Evolutionary conservation across 306 rosid genomes (phyloP).

Genomic region (Medicago ruthenica): DNA sequence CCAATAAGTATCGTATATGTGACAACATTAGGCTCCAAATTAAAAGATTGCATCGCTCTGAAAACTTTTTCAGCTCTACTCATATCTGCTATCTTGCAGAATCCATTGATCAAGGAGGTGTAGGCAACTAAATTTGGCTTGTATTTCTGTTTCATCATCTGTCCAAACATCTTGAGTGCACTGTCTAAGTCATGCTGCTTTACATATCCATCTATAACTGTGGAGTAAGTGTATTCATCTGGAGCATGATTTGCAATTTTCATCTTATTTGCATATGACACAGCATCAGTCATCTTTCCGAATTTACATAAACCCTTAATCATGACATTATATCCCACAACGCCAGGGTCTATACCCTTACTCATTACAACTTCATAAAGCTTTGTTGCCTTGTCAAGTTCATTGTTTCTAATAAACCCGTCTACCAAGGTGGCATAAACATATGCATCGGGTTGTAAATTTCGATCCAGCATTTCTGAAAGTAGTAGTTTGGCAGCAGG

Average conservation of each 20-base stretch:
- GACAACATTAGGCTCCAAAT: slow-evolving; percentile 79
- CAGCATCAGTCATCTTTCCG: slow-evolving; percentile 75
- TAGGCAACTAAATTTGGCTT: slow-evolving; percentile 78
- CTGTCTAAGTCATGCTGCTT: slow-evolving; percentile 64
- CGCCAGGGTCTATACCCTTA: slow-evolving; percentile 64
- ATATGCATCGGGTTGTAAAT: slow-evolving; percentile 70
- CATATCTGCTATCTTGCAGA: slow-evolving; percentile 61
- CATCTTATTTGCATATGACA: slow-evolving; percentile 61
- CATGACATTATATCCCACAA: slow-evolving; percentile 83
- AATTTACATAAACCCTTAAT: slow-evolving; percentile 83
- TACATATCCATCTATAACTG: slow-evolving; percentile 79
- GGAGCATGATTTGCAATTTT: slow-evolving; percentile 52
- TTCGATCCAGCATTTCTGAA: slow-evolving; percentile 77
- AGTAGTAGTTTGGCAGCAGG: slow-evolving; percentile 70
- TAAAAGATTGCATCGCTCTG: slow-evolving; percentile 61
- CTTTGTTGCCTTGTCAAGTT: slow-evolving; percentile 68
- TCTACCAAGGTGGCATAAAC: slow-evolving; percentile 79
- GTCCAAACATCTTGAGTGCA: slow-evolving; percentile 68
- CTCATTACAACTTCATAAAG: slow-evolving; percentile 56
- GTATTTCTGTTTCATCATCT: slow-evolving; percentile 68
- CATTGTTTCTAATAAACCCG: slow-evolving; percentile 67
- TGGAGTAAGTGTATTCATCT: slow-evolving; percentile 77
- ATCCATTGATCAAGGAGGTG: slow-evolving; percentile 79
- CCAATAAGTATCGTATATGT: slow-evolving; percentile 78
- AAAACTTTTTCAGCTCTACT: slow-evolving; percentile 65